Conservation (phyloP, 331 rosid species). For the Malus hybrid region DNA sequence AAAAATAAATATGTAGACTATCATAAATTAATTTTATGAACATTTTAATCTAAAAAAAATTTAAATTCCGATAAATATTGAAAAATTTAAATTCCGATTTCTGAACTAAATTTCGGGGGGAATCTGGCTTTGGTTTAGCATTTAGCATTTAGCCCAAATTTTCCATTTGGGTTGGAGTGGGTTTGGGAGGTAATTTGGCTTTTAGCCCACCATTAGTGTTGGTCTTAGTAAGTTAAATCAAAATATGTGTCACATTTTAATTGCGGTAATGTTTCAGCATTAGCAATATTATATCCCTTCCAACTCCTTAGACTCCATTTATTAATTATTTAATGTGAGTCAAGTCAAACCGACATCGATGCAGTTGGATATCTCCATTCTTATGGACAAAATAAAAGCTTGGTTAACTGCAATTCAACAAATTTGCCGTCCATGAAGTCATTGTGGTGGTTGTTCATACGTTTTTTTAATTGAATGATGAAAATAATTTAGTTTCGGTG, state of each 20-base stretch:
- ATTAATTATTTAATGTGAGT: not conserved
- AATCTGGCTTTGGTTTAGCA: no score
- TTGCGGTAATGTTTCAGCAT: not conserved
- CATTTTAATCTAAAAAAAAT: no score
- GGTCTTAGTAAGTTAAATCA: not conserved
- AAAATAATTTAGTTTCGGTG: not conserved
- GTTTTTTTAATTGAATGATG: slow-evolving; percentile 13
- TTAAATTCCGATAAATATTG: no score
- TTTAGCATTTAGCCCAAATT: no score
- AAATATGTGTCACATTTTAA: not conserved
- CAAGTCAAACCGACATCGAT: no score
- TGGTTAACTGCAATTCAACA: slow-evolving; percentile 17
- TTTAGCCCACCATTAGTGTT: no score
- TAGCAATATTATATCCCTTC: not conserved
- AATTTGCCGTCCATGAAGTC: slow-evolving; percentile 14
- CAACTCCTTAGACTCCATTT: not conserved
- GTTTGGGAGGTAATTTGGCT: no score
- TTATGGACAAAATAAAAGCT: slow-evolving; percentile 1
- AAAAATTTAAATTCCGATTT: no score
- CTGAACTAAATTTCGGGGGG: no score
- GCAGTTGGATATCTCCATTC: not conserved
- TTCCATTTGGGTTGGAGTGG: no score
- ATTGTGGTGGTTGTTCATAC: not conserved
- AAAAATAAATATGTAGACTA: no score
- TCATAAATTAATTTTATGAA: no score